Conservation (phyloP, 2,329 filamentous ascomycete species). For the Pezicula neosporulosa region DNA sequence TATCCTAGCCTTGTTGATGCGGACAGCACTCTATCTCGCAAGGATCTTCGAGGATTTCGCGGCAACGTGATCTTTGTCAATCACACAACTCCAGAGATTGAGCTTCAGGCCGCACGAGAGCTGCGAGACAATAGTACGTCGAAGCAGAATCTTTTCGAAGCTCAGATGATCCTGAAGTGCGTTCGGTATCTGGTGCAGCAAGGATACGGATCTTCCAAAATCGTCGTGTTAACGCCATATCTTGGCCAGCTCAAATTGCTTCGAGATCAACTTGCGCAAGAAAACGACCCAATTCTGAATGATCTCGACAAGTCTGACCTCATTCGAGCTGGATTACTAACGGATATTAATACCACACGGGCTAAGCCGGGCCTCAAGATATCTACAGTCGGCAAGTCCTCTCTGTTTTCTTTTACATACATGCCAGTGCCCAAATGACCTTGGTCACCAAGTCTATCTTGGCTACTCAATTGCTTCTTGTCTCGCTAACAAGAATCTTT, state of each 20-base stretch:
- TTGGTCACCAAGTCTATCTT: slow-evolving; percentile 1
- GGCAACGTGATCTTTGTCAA: slow-evolving; percentile 64
- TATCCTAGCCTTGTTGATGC: slow-evolving; percentile 61
- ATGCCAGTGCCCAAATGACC: not conserved
- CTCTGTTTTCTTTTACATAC: not conserved
- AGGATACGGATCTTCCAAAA: slow-evolving; percentile 60
- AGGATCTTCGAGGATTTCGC: slow-evolving; percentile 51
- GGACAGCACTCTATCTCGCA: slow-evolving; percentile 42
- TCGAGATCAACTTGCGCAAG: slow-evolving; percentile 44
- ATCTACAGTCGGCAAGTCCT: slow-evolving; percentile 63
- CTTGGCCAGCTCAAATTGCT: slow-evolving; percentile 64
- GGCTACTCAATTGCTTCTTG: not conserved
- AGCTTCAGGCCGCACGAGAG: slow-evolving; percentile 42
- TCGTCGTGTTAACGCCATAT: slow-evolving; percentile 71
- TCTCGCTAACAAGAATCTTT: too few relatives aligned
- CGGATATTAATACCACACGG: slow-evolving; percentile 45
- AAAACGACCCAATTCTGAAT: slow-evolving; percentile 63
- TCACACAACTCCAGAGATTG: slow-evolving; percentile 52
- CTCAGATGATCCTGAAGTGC: slow-evolving; percentile 58
- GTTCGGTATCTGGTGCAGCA: slow-evolving; percentile 69
- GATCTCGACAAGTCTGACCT: slow-evolving; percentile 66
- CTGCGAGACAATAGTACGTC: slow-evolving; percentile 47
- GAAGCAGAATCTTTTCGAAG: slow-evolving; percentile 65
- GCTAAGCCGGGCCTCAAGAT: slow-evolving; percentile 53
- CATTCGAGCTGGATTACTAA: slow-evolving; percentile 58